Evolutionary conservation across 768 basidiomycete genomes (phyloP), one percentile per base, ranked within the genome.

Genomic region (Lactarius tabidus): DNA sequence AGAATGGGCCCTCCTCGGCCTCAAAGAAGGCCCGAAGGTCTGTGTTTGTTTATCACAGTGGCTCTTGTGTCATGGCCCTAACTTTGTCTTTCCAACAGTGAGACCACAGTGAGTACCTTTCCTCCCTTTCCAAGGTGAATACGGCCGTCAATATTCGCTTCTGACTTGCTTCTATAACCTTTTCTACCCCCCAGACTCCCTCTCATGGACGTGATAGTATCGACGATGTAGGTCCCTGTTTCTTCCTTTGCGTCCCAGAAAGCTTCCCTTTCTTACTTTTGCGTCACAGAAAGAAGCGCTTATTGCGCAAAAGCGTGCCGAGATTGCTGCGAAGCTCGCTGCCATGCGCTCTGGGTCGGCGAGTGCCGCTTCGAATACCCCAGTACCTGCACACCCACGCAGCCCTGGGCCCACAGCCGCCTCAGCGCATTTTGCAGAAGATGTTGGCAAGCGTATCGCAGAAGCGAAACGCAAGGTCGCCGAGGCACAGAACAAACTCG

Each of bases 391-490:
- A 1, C 29, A 73, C 4, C 70, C 73, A 0, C 75, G 75, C 18
- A 70, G 72, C 35, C 70, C 75, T 6, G 67, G 72, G 9, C 59
- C 74, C 8, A 67, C 75, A 10, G 60, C 67, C 38, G 65, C 64
- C 53, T 43, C 65, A 14, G 60, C 60, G 33, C 65, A 66, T 39
- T 77, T 79, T 31, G 74, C 81, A 31, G 88, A 89, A 64, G 90
- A 92, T 67, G 74, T 93, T 6, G 79, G 85, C 0, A 84, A 85
- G 9, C 80, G 84, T 65, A 85, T 97, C 0, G 90, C 89, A 8
- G 96, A 97, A 66, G 92, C 94, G 15, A 93, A 90, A 75, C 82
- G 87, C 41, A 84, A 90, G 60, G 92, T 96, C 0, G 87, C 90
- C 0, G 90, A 91, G 51, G 89, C 92, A 39, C 89, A 90, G 72